Base-by-base conservation (phyloP, 1,284 basidiomycete genomes). In the Ceratobasidium theobromae region DNA sequence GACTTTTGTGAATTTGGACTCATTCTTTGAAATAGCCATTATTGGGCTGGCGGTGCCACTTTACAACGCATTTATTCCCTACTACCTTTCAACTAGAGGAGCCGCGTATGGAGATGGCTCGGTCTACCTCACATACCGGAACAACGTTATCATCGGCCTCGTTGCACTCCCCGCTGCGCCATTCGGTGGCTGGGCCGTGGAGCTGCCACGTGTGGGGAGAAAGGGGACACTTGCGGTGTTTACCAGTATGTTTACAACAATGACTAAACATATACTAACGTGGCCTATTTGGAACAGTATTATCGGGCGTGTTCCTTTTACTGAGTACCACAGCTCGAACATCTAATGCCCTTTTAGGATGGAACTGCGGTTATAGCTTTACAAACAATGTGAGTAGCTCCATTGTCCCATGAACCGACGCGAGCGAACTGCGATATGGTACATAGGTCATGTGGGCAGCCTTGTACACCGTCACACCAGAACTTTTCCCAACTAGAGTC, bases 1-100 rank as follows among this genome's bases (percentile, higher is more conserved):
- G 9, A 8, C 38, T 33, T 23, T 33, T 28, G 8, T 12, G 9
- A 12, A 28, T 51, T 27, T 30, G 33, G 16, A 60, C 2, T 28
- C 21, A 14, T 4, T 23, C 12, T 66, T 21, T 40, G 33, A 11
- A 12, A 35, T 62, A 88, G 86, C 83, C 1, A 76, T 89, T 35
- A 89, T 90, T 67, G 88, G 88, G 4, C 81, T 91, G 8, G 87
- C 87, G 1, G 89, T 87, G 73, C 86, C 88, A 27, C 74, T 90
- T 79, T 89, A 86, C 75, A 86, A 87, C 75, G 82, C 80, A 52
- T 89, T 86, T 71, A 78, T 86, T n/a, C 83, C 82, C 0, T 86
- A 82, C 67, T 84, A 84, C 73, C 77, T 88, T 21, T 76, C 79
- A 18, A 83, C 78, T 27, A 80, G 85, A 33, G 86, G 86, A n/a